Percentiles rank a stretch among this genome's conserved stretches.
These are phyloP conservation scores for Thozetella sp. DNA, from an alignment of 495 filamentous ascomycete genomes.

Conservation along the genomic window DNA sequence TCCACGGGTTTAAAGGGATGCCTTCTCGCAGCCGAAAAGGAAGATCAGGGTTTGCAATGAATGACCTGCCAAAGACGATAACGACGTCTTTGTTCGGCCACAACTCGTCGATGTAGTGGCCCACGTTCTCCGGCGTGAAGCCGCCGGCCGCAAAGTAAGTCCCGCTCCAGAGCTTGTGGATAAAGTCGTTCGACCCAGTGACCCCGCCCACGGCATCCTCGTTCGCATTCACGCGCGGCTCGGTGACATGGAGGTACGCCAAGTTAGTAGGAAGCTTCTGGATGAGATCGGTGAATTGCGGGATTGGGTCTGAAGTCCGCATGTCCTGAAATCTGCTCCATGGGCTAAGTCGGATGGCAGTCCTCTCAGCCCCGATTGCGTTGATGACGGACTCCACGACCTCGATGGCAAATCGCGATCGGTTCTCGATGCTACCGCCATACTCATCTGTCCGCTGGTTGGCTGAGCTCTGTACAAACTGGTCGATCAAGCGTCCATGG, in stretches of 20 bases:
- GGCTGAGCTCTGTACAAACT: slow-evolving; percentile 64
- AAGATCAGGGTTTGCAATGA: slow-evolving; percentile 74
- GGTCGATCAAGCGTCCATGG: slow-evolving; percentile 76
- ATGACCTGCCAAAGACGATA: slow-evolving; percentile 63
- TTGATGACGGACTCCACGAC: slow-evolving; percentile 60
- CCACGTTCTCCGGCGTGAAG: slow-evolving; percentile 48
- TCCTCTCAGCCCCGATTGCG: slow-evolving; percentile 64
- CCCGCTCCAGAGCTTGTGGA: slow-evolving; percentile 45
- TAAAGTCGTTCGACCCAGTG: slow-evolving; percentile 52
- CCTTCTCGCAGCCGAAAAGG: slow-evolving; percentile 60
- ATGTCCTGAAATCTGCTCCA: slow-evolving; percentile 70
- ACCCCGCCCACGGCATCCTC: slow-evolving; percentile 32
- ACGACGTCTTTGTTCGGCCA: slow-evolving; percentile 54
- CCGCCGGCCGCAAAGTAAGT: slow-evolving; percentile 67
- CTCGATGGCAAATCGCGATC: too few relatives aligned
- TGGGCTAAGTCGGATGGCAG: slow-evolving; percentile 66
- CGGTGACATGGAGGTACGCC: slow-evolving; percentile 68
- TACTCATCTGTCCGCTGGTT: slow-evolving; percentile 69
- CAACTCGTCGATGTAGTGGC: slow-evolving; percentile 50
- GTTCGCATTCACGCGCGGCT: slow-evolving; percentile 49
- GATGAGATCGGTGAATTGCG: slow-evolving; percentile 64
- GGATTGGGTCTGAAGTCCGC: slow-evolving; percentile 62
- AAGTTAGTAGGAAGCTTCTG: slow-evolving; percentile 54
- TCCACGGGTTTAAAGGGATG: slow-evolving; percentile 55
- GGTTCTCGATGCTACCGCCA: slow-evolving; percentile 75